Conservation (phyloP, 202 grass and related monocot species). For the Zizania palustris region DNA sequence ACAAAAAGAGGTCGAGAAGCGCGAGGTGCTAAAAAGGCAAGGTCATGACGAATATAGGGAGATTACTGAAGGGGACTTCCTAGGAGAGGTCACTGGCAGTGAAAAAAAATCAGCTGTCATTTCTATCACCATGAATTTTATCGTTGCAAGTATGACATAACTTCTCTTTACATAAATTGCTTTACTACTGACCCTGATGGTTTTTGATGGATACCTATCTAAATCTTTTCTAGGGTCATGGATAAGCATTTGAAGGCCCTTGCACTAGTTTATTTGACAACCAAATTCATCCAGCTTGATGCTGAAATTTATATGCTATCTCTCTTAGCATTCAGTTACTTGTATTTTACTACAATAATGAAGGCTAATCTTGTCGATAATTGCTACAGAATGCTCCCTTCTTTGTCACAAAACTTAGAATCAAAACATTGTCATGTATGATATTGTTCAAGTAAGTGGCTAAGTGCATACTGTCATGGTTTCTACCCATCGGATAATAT, state of each 20-base stretch:
- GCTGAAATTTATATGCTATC: slow-evolving; percentile 67
- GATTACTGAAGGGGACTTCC: slow-evolving; percentile 79
- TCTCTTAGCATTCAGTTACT: slow-evolving; percentile 32
- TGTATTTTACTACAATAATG: slow-evolving; percentile 11
- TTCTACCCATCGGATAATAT: not conserved
- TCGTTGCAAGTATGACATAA: slow-evolving; percentile 84
- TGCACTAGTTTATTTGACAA: slow-evolving; percentile 59
- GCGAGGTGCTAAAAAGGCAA: slow-evolving; percentile 89
- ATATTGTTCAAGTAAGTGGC: slow-evolving; percentile 79
- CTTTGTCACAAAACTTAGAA: slow-evolving; percentile 79
- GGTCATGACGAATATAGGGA: slow-evolving; percentile 93
- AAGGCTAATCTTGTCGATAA: slow-evolving; percentile 44
- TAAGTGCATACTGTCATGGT: not conserved
- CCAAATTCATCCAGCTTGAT: slow-evolving; percentile 94
- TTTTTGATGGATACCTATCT: slow-evolving; percentile 7
- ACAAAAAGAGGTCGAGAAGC: slow-evolving; percentile 94
- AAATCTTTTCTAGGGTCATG: slow-evolving; percentile 77
- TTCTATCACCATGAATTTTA: slow-evolving; percentile 98
- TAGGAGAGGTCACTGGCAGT: slow-evolving; percentile 91
- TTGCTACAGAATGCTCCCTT: slow-evolving; percentile 84
- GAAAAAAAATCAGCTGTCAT: slow-evolving; percentile 92
- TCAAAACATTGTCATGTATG: slow-evolving; percentile 82
- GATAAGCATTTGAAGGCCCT: slow-evolving; percentile 97
- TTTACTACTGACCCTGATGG: slow-evolving; percentile 11
- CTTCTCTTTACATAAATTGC: slow-evolving; percentile 11